A percentile compares a stretch with the other conserved stretches of the same genome.
Evolutionary conservation across 2,329 filamentous ascomycete genomes (phyloP).

Genomic region (Fusarium brachygibbosum): DNA sequence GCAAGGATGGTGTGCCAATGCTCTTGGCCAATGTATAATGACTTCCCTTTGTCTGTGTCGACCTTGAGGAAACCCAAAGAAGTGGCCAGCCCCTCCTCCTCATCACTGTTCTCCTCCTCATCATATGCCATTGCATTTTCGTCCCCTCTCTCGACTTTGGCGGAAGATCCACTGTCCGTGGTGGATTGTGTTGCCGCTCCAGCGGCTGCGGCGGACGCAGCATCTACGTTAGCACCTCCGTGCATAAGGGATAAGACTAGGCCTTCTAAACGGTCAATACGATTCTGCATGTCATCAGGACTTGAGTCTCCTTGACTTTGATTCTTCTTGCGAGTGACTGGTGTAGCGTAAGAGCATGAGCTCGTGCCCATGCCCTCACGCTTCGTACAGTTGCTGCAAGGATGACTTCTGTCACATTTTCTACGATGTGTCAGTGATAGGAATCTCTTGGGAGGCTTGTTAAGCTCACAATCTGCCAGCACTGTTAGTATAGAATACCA

Average conservation of each 20-base stretch:
- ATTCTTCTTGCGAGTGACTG: constrained; percentile 78
- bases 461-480: constrained; percentile 55
- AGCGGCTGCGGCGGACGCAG: constrained; percentile 53
- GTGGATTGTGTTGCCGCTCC: constrained; percentile 55
- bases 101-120: constrained; percentile 74
- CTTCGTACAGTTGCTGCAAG: constrained; percentile 95
- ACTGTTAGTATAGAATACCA: constrained; percentile 51
- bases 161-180: constrained; percentile 61
- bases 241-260: constrained; percentile 95
- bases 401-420: constrained; percentile 93
- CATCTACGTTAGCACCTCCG: constrained; percentile 73
- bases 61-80: constrained; percentile 88
- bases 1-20: constrained; percentile 86
- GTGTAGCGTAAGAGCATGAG: constrained; percentile 87
- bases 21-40: constrained; percentile 84
- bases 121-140: constrained; percentile 63
- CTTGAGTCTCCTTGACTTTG: constrained; percentile 71
- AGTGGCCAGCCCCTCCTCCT: constrained; percentile 76
- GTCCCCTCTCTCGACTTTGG: constrained; percentile 68
- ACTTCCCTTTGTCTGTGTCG: constrained; percentile 80
- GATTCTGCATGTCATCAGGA: constrained; percentile 98
- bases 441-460: background rate
- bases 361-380: constrained; percentile 84
- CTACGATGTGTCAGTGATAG: constrained; percentile 57
- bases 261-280: constrained; percentile 94